Conservation (phyloP, 2,329 filamentous ascomycete genomes). For the Colletotrichum melonis region DNA sequence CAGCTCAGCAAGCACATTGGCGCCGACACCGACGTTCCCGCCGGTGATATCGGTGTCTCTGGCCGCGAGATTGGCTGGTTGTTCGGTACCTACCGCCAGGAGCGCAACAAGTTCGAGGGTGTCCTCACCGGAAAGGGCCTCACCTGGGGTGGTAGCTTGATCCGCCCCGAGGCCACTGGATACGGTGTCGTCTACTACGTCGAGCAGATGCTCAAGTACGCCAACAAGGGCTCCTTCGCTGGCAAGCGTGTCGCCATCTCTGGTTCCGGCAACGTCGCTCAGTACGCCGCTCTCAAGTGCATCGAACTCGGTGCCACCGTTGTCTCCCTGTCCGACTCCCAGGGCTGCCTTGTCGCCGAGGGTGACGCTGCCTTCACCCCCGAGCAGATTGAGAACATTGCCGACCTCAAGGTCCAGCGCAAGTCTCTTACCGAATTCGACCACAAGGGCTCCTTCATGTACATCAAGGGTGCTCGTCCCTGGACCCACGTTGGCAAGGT, state of each 20-base stretch:
- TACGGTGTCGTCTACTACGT: slow-evolving; percentile 98
- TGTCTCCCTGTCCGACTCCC: slow-evolving; percentile 92
- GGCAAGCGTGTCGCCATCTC: slow-evolving; percentile 97
- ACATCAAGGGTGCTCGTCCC: slow-evolving; percentile 87
- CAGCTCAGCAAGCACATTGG: slow-evolving; percentile 97
- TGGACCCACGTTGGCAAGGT: slow-evolving; percentile 92
- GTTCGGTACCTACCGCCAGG: slow-evolving; percentile 92
- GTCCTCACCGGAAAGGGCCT: slow-evolving; percentile 96
- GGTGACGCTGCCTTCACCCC: slow-evolving; percentile 79
- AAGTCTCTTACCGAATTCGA: slow-evolving; percentile 82
- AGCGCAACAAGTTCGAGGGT: slow-evolving; percentile 93
- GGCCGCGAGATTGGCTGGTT: slow-evolving; percentile 94
- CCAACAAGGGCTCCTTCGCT: slow-evolving; percentile 84
- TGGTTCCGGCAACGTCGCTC: slow-evolving; percentile 96
- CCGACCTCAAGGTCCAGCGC: slow-evolving; percentile 86
- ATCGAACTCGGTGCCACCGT: slow-evolving; percentile 96
- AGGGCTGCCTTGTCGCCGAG: slow-evolving; percentile 83
- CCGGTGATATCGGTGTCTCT: slow-evolving; percentile 95
- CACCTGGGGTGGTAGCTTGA: slow-evolving; percentile 91
- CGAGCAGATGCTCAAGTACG: slow-evolving; percentile 93
- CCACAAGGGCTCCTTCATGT: slow-evolving; percentile 78
- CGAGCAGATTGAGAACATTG: slow-evolving; percentile 83
- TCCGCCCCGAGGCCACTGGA: slow-evolving; percentile 96
- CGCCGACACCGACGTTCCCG: slow-evolving; percentile 94
- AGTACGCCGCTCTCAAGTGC: slow-evolving; percentile 95